These are phyloP conservation scores for Ophiostoma piceae DNA, from an alignment of 2,329 filamentous ascomycete species.

Conservation along the genomic window DNA sequence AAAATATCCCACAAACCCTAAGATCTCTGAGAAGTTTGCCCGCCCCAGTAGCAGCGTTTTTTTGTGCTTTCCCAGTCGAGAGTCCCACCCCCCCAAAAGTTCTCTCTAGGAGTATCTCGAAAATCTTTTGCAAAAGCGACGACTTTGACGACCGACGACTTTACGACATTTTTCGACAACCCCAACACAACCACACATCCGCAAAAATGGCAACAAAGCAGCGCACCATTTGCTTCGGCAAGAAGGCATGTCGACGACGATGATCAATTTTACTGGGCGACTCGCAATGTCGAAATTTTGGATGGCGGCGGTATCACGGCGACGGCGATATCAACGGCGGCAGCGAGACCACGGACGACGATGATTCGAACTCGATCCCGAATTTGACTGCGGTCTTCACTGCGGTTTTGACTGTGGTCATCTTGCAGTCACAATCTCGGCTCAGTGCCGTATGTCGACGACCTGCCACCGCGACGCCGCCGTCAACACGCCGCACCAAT, in stretches of 20 bases:
- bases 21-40: slow-evolving; percentile 21
- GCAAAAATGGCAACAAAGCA: slow-evolving; percentile 70
- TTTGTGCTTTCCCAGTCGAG: slow-evolving; percentile 15
- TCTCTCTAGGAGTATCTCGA: slow-evolving; percentile 11
- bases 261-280: background rate
- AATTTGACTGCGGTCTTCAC: background rate
- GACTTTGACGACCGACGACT: slow-evolving; percentile 16
- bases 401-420: too few species aligned
- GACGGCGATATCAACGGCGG: background rate
- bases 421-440: background rate
- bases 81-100: slow-evolving; percentile 11
- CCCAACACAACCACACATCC: slow-evolving; percentile 23
- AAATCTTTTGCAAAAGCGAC: slow-evolving; percentile 21
- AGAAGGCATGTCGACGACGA: slow-evolving; percentile 50
- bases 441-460: background rate
- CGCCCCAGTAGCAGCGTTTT: slow-evolving; percentile 18
- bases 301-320: background rate
- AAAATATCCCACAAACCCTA: slow-evolving; percentile 27
- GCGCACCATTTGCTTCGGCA: slow-evolving; percentile 98
- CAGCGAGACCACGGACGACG: slow-evolving; percentile 10
- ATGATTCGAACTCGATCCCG: background rate
- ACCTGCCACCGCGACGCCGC: background rate
- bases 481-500: background rate
- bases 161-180: slow-evolving; percentile 18
- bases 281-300: background rate